Percentiles rank a stretch among this genome's conserved stretches.
phyloP scores from a whole-genome alignment of 1,284 basidiomycete species.

The Pholiota adiposa region DNA sequence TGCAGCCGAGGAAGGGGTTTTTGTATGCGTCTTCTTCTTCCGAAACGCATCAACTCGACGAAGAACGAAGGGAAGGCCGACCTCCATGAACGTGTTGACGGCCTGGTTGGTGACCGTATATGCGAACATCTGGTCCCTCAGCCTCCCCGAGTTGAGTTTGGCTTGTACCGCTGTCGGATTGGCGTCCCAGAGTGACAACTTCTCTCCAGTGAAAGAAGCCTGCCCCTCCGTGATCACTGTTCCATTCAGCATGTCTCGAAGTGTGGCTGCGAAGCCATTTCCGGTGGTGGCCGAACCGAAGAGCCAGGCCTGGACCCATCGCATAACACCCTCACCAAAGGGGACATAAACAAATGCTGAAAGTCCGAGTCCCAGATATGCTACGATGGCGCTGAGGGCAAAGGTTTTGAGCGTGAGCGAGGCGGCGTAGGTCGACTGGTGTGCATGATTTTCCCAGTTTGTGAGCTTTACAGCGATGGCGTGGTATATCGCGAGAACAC shows the following conservation, averaged over 20 bases:
- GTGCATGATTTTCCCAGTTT: constrained; percentile 90
- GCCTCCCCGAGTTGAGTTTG: constrained; percentile 69
- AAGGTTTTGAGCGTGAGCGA: constrained; percentile 94
- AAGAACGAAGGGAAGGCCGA: constrained; percentile 83
- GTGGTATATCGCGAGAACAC: constrained; percentile 82
- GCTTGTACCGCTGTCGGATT: constrained; percentile 50
- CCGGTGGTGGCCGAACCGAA: constrained; percentile 30
- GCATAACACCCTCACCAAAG: constrained; percentile 86
- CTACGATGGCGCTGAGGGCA: constrained; percentile 85
- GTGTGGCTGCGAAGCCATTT: constrained; percentile 19
- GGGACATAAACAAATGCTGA: constrained; percentile 93
- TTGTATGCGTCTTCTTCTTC: constrained; percentile 34
- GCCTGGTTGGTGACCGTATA: constrained; percentile 93
- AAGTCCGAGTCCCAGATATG: constrained; percentile 85
- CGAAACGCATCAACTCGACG: constrained; percentile 61
- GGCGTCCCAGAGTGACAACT: constrained; percentile 51
- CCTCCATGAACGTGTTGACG: constrained; percentile 81
- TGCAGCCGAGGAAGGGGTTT: constrained; percentile 23
- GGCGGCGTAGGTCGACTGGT: constrained; percentile 75
- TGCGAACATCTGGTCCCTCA: constrained; percentile 94
- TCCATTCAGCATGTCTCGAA: constrained; percentile 31
- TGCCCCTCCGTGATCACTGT: constrained; percentile 19
- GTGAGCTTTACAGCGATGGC: constrained; percentile 74
- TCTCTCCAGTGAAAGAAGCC: constrained; percentile 13
- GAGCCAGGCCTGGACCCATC: constrained; percentile 49